Base-by-base conservation (phyloP, 2,329 filamentous ascomycete species). In the Harringtonia aguacate region DNA sequence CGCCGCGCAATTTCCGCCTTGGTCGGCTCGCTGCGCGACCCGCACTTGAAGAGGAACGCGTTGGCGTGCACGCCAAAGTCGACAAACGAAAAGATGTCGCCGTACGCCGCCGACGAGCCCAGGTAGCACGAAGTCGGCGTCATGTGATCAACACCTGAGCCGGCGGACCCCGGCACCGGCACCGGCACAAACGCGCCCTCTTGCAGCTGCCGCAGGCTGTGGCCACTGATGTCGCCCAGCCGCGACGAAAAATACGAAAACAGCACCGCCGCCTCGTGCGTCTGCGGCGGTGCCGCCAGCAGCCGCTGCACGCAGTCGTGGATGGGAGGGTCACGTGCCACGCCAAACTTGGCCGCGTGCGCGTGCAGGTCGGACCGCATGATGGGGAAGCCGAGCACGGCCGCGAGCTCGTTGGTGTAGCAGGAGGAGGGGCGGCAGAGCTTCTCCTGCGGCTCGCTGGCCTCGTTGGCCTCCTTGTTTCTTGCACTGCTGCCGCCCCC, bases 11-110 rank as follows among this genome's bases (percentile, higher is more conserved):
- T 77, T 60, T 98, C 92, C 3, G 77, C 61, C 54, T 86, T 92
- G 3, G 84, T 94, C 4, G 92, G 92, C 61, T 98, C 90, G 50
- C 78, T 81, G 62, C 94, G 95, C 3, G 88, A 90, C 10, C 92
- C 92, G 51, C 89, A 86, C 49, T 86, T 85, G 53, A 88, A 77
- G 17, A 98, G 66, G 56, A 98, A 98, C 0, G 84, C 71, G 55
- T 97, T 97, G 3, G 86, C 90, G 57, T 90, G 81, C 29, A 73
- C 67, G 0, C 90, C 88, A 64, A 95, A 98, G 58, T 97, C 86
- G 14, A 97, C 89, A 61, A 95, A 98, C 58, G 97, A 88, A 52
- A 98, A 95, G 28, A 98, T 94, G 28, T 94, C 85, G 12, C 79
- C 84, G 55, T 94, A 98, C 8, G 70, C 72, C 3, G 65, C 60